Percentiles rank a stretch among this genome's conserved stretches.
Conservation (phyloP, 305 asterid genomes). For the Petunia hybrid region DNA sequence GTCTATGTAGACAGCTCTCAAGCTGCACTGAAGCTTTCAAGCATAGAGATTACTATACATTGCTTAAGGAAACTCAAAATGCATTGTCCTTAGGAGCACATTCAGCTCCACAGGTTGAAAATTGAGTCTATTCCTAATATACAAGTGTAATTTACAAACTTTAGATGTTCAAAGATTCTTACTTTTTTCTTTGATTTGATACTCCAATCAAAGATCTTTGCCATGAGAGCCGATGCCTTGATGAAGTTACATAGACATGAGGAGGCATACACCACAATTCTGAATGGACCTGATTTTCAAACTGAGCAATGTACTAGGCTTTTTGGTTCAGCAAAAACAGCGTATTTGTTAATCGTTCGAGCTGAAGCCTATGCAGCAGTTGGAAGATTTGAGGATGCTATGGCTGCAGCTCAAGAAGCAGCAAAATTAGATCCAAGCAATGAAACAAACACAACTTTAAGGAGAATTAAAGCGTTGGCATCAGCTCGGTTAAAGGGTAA, state of each 20-base stretch:
- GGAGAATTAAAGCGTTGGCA: conserved; percentile 44
- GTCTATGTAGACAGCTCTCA: conserved; percentile 42
- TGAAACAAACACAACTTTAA: conserved; percentile 37
- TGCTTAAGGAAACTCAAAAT: conserved; percentile 44
- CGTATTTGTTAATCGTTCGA: conserved; percentile 44
- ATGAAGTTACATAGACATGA: conserved; percentile 60
- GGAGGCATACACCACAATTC: conserved; percentile 51
- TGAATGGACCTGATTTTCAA: conserved; percentile 40
- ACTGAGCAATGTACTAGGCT: conserved; percentile 40
- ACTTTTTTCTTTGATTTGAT: neutral
- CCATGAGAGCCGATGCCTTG: conserved; percentile 66
- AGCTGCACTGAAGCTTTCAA: conserved; percentile 47
- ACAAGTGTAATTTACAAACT: neutral
- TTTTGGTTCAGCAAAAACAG: conserved; percentile 50
- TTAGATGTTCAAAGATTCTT: neutral
- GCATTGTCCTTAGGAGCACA: conserved; percentile 57
- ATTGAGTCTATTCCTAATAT: neutral
- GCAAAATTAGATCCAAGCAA: conserved; percentile 45
- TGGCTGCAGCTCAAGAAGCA: conserved; percentile 48
- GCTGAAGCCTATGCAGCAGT: conserved; percentile 48
- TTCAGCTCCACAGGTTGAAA: conserved; percentile 62
- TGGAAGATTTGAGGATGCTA: conserved; percentile 69
- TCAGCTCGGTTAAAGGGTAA: conserved; percentile 57
- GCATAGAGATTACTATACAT: conserved; percentile 51
- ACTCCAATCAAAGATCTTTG: conserved; percentile 46